Conservation (phyloP, 2,329 filamentous ascomycete species). For the Cryphonectria naterciae region DNA sequence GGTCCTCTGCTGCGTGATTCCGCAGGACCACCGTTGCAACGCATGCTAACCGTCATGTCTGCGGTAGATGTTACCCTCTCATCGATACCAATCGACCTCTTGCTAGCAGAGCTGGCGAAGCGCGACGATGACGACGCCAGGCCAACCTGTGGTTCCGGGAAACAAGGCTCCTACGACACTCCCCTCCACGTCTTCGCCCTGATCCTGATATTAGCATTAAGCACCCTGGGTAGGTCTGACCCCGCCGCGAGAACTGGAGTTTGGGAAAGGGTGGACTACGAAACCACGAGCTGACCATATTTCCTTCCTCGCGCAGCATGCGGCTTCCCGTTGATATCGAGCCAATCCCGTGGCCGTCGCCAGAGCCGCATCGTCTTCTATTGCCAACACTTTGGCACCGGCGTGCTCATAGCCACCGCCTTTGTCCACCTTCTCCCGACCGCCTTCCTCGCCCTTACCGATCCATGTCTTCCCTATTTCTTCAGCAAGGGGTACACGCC, state of each 20-base stretch:
- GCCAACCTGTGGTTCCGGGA: conserved; percentile 57
- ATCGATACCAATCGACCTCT: conserved; percentile 54
- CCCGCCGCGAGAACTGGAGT: neutral
- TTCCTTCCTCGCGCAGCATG: conserved; percentile 51
- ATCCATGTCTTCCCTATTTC: conserved; percentile 74
- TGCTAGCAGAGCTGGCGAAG: conserved; percentile 57
- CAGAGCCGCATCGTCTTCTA: conserved; percentile 66
- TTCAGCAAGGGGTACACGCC: conserved; percentile 81
- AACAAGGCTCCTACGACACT: conserved; percentile 65
- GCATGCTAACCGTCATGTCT: conserved; percentile 5
- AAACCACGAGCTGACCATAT: conserved; percentile 26
- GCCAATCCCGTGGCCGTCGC: conserved; percentile 59
- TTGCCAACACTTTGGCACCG: conserved; percentile 78
- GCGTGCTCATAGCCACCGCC: conserved; percentile 83
- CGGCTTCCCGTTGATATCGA: conserved; percentile 68
- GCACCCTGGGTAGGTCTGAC: conserved; percentile 54
- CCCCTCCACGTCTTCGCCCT: conserved; percentile 69
- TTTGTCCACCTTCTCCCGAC: conserved; percentile 78
- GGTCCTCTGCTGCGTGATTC: neutral
- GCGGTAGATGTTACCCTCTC: conserved; percentile 48
- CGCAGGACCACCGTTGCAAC: neutral
- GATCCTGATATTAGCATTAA: conserved; percentile 66
- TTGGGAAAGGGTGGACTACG: conserved; percentile 18
- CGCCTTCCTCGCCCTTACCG: conserved; percentile 67
- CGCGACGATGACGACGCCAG: conserved; percentile 48